phyloP scores from a whole-genome alignment of 306 rosid species.

The Betula pendula region DNA sequence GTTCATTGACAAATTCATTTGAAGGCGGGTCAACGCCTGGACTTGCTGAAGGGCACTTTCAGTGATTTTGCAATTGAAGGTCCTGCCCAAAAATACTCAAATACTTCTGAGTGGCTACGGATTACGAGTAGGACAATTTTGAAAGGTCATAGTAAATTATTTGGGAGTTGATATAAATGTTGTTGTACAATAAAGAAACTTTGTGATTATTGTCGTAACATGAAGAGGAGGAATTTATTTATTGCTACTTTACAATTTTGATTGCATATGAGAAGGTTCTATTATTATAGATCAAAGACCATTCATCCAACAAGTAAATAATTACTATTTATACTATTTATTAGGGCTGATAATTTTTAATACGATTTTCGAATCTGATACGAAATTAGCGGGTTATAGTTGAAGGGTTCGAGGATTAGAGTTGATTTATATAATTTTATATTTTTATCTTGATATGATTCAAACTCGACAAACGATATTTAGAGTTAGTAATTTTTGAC shows the following conservation, averaged over 20 bases:
- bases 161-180: neutral
- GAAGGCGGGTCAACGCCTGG: slow-evolving; percentile 8
- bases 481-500: too few species aligned
- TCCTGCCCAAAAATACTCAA: neutral
- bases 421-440: too few species aligned
- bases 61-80: neutral
- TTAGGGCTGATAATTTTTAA: too few species aligned
- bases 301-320: too few species aligned
- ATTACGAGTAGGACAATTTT: slow-evolving; percentile 10
- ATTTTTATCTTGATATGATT: too few species aligned
- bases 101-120: neutral
- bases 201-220: neutral
- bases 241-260: neutral
- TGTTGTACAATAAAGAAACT: slow-evolving; percentile 22
- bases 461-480: too few species aligned
- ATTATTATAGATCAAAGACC: too few species aligned
- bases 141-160: slow-evolving; percentile 5
- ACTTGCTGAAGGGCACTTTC: too few species aligned
- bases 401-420: too few species aligned
- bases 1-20: neutral
- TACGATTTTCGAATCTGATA: too few species aligned
- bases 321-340: too few species aligned
- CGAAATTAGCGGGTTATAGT: too few species aligned
- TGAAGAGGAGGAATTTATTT: neutral
- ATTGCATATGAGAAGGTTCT: neutral